Evolutionary conservation across 495 filamentous ascomycete genomes (phyloP).

Genomic region (Podospora pseudoanserina): DNA sequence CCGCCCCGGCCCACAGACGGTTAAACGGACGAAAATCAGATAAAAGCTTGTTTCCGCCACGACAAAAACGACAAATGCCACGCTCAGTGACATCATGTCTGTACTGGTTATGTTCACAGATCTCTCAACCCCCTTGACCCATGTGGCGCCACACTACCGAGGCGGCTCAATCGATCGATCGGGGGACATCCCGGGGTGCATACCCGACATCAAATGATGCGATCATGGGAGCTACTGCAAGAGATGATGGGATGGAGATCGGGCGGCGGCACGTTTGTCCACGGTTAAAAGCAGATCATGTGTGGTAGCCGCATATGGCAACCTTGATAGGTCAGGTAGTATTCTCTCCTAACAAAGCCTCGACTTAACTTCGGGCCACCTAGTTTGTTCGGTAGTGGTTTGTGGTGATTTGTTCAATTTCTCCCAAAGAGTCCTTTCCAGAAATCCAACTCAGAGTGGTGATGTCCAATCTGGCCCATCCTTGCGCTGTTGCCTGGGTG

Average conservation of each 20-base stretch:
- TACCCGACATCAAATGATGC: neutral
- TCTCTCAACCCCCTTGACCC: neutral
- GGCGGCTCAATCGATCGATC: neutral
- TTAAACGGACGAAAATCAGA: neutral
- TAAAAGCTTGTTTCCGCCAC: conserved; percentile 2
- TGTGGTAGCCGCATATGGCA: neutral
- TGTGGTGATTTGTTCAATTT: neutral
- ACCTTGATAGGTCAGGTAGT: neutral
- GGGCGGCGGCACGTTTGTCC: neutral
- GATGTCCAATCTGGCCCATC: neutral
- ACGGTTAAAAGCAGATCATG: neutral
- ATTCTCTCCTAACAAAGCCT: neutral
- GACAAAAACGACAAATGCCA: neutral
- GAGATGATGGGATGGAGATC: neutral
- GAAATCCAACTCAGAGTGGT: neutral
- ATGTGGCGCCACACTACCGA: neutral
- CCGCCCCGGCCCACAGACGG: neutral
- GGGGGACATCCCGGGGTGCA: neutral
- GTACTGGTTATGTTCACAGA: neutral
- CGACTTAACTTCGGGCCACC: neutral
- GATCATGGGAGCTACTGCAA: neutral
- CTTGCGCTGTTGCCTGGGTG: neutral
- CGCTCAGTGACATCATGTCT: neutral
- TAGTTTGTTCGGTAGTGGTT: neutral
- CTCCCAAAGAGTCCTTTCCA: neutral